These are phyloP conservation scores for Rhodosporidiobolus odoratus DNA, from an alignment of 768 basidiomycete genomes.

Conservation along the genomic window DNA sequence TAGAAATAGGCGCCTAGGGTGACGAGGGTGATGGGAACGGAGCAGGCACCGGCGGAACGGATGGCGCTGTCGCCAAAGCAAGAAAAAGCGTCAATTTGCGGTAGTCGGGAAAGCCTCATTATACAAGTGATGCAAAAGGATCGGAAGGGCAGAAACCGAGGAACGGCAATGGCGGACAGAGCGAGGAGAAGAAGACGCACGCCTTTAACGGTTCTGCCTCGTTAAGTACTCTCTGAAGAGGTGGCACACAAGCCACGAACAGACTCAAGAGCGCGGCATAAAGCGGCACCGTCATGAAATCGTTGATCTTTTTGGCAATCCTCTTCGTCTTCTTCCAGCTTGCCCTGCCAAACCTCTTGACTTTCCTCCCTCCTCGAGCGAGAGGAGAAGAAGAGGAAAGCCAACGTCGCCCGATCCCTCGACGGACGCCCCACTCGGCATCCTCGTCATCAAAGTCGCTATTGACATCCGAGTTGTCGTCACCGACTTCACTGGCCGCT, in stretches of 20 bases:
- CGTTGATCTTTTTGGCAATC: constrained; percentile 8
- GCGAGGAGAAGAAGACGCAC: constrained; percentile 11
- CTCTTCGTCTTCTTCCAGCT: constrained; percentile 31
- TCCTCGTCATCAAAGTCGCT: constrained; percentile 8
- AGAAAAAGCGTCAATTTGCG: neutral
- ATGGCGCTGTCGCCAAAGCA: constrained; percentile 50
- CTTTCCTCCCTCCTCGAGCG: constrained; percentile 36
- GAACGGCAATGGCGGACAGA: neutral
- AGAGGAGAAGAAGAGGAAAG: constrained; percentile 8
- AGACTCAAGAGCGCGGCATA: constrained; percentile 49
- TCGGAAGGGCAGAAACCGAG: too few relatives aligned
- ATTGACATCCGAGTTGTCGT: constrained; percentile 24
- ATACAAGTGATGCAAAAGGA: neutral
- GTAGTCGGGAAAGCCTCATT: neutral
- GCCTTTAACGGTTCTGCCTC: constrained; percentile 48
- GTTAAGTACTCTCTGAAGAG: constrained; percentile 67
- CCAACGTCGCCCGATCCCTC: constrained; percentile 28
- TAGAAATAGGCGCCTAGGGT: constrained; percentile 91
- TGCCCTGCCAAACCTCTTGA: constrained; percentile 33
- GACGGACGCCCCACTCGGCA: constrained; percentile 16
- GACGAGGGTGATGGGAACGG: constrained; percentile 80
- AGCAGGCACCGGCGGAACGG: constrained; percentile 63
- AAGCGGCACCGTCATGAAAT: constrained; percentile 73
- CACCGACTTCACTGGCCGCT: neutral
- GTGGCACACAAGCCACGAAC: constrained; percentile 57